A percentile compares a stretch with the other conserved stretches of the same genome.
Conservation (phyloP, 805 yeast species). For the Saturnispora bothae region DNA sequence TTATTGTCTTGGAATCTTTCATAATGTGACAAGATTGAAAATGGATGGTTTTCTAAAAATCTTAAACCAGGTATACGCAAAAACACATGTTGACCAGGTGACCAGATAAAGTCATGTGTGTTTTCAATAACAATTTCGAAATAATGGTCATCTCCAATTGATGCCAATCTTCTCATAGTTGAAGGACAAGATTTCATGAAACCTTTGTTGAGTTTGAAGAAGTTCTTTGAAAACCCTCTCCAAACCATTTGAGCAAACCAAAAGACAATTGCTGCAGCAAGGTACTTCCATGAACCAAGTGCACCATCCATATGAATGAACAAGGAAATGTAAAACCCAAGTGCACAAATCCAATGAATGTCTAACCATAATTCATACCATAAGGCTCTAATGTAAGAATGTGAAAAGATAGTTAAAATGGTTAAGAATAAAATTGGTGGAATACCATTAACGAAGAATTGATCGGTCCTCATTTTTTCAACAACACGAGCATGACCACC, state of each 20-base stretch:
- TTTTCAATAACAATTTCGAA: constrained; percentile 28
- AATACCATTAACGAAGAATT: constrained; percentile 31
- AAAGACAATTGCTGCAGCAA: constrained; percentile 41
- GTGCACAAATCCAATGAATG: constrained; percentile 42
- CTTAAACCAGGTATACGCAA: constrained; percentile 36
- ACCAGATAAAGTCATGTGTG: constrained; percentile 33
- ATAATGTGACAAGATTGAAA: constrained; percentile 34
- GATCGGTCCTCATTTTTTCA: constrained; percentile 17
- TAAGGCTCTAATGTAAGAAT: constrained; percentile 29
- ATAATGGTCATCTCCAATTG: constrained; percentile 27
- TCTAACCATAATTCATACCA: constrained; percentile 41
- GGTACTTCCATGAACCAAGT: constrained; percentile 31
- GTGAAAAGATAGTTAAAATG: constrained; percentile 33
- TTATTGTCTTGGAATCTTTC: constrained; percentile 17
- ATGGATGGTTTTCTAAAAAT: constrained; percentile 46
- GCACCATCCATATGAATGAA: constrained; percentile 33
- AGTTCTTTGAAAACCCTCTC: constrained; percentile 35
- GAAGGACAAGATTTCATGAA: constrained; percentile 23
- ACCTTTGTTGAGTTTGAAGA: constrained; percentile 33
- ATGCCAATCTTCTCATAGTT: constrained; percentile 22
- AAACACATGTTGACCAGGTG: constrained; percentile 46
- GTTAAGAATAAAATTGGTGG: constrained; percentile 38
- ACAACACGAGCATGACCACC: constrained; percentile 34
- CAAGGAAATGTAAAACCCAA: constrained; percentile 37
- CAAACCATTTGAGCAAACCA: constrained; percentile 41